Evolutionary conservation across 345 rosid genomes (phyloP).

Genomic region (Physaria fendleri): DNA sequence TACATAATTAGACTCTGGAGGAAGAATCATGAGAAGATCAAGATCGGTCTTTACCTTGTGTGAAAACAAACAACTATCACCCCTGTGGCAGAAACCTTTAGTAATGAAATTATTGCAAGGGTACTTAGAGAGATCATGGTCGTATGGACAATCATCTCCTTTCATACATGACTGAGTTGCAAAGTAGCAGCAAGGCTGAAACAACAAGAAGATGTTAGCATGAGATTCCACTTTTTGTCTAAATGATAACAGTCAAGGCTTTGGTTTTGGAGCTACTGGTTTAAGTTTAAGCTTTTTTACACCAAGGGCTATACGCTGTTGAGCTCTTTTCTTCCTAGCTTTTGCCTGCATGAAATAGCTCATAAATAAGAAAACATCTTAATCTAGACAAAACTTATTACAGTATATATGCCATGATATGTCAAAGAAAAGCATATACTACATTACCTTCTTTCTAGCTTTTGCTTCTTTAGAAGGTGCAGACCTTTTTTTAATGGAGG

Average conservation of each 20-base stretch:
- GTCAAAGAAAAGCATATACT: not conserved
- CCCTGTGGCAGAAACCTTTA: conserved; percentile 67
- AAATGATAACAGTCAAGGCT: conserved; percentile 30
- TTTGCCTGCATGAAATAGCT: conserved; percentile 45
- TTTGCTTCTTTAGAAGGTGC: conserved; percentile 42
- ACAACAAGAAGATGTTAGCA: conserved; percentile 13
- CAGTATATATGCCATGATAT: not conserved
- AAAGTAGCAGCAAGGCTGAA: conserved; percentile 90
- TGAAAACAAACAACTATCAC: conserved; percentile 69
- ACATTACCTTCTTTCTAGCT: conserved; percentile 56
- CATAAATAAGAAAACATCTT: not conserved
- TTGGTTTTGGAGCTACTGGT: conserved; percentile 49
- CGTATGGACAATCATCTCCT: conserved; percentile 86
- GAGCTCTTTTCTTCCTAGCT: conserved; percentile 65
- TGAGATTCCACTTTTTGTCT: not conserved
- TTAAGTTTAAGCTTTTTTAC: conserved; percentile 73
- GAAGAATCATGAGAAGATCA: not conserved
- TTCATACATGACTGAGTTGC: conserved; percentile 81
- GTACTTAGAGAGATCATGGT: conserved; percentile 82
- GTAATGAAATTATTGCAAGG: conserved; percentile 51
- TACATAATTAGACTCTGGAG: not conserved
- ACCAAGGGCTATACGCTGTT: conserved; percentile 66
- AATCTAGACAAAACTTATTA: not conserved
- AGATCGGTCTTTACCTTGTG: conserved; percentile 55
- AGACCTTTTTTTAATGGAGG: conserved; percentile 41